These are phyloP conservation scores for Pyricularia sp. DNA, from an alignment of 2,329 filamentous ascomycete genomes.

Conservation along the genomic window DNA sequence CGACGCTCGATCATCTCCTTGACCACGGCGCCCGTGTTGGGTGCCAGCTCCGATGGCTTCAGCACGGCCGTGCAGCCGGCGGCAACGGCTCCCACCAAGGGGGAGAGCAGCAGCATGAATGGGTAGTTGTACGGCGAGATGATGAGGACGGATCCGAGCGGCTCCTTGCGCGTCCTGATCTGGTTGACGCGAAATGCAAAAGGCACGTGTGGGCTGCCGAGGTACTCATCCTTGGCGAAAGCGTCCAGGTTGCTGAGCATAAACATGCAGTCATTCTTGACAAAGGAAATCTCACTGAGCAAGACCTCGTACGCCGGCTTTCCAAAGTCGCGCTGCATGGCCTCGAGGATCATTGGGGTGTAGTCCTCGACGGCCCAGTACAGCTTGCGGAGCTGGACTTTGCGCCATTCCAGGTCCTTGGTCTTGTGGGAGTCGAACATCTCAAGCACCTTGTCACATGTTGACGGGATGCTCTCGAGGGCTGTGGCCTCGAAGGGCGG, in stretches of 20 bases:
- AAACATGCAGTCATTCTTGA: constrained; percentile 73
- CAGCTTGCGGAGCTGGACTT: constrained; percentile 81
- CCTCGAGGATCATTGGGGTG: constrained; percentile 61
- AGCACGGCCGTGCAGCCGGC: constrained; percentile 84
- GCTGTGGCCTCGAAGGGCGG: constrained; percentile 49
- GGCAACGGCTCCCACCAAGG: constrained; percentile 81
- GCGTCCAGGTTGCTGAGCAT: constrained; percentile 67
- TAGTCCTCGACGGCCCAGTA: constrained; percentile 90
- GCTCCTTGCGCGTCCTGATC: constrained; percentile 77
- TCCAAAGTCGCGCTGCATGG: constrained; percentile 66
- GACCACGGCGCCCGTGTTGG: constrained; percentile 67
- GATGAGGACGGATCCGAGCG: constrained; percentile 71
- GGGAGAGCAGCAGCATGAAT: constrained; percentile 67
- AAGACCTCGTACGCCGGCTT: constrained; percentile 70
- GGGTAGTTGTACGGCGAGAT: constrained; percentile 96
- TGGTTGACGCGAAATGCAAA: constrained; percentile 59
- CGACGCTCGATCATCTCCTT: constrained; percentile 67
- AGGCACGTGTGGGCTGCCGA: constrained; percentile 51
- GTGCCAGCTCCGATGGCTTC: constrained; percentile 82
- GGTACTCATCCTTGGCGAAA: constrained; percentile 75
- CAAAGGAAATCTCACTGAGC: constrained; percentile 67
- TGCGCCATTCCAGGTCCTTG: constrained; percentile 70
- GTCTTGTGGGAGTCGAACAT: constrained; percentile 77
- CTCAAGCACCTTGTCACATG: constrained; percentile 50
- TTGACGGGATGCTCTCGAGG: constrained; percentile 54